phyloP scores from a whole-genome alignment of 2,329 filamentous ascomycete genomes.

The Lomentospora prolificans region DNA sequence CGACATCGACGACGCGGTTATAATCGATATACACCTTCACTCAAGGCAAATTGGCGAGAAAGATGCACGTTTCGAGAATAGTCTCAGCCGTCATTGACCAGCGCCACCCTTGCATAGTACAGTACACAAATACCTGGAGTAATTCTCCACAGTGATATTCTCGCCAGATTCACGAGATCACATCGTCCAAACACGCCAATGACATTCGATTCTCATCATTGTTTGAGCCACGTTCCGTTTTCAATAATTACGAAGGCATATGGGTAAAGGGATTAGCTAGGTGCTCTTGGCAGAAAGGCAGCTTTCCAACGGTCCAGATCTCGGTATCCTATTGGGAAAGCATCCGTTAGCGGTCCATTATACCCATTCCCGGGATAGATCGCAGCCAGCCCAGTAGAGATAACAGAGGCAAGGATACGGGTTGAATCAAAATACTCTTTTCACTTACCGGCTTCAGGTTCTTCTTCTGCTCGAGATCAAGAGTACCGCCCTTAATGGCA shows the following conservation, averaged over 20 bases:
- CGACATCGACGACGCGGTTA: too few relatives aligned
- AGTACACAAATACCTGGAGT: background rate
- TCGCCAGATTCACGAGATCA: background rate
- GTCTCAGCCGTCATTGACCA: background rate
- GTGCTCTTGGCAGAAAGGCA: slow-evolving; percentile 59
- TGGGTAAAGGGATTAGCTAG: slow-evolving; percentile 52
- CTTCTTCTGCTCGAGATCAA: slow-evolving; percentile 57
- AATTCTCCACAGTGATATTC: background rate
- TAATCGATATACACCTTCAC: too few relatives aligned
- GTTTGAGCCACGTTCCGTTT: background rate
- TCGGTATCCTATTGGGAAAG: slow-evolving; percentile 43
- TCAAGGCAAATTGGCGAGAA: background rate
- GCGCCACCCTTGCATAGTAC: background rate
- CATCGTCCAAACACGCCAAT: background rate
- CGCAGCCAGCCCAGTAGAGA: too few relatives aligned
- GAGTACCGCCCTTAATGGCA: slow-evolving; percentile 56
- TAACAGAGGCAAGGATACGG: too few relatives aligned
- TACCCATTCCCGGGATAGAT: too few relatives aligned
- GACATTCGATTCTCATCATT: background rate
- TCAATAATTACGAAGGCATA: slow-evolving; percentile 49
- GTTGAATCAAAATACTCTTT: background rate
- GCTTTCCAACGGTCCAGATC: slow-evolving; percentile 60
- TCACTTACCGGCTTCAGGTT: slow-evolving; percentile 50
- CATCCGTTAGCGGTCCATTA: slow-evolving; percentile 10
- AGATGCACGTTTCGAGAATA: background rate